A percentile compares a stretch with the other conserved stretches of the same genome.
phyloP scores from a whole-genome alignment of 129 eudicot genomes.

The Rutidosis leptorrhynchoides region DNA sequence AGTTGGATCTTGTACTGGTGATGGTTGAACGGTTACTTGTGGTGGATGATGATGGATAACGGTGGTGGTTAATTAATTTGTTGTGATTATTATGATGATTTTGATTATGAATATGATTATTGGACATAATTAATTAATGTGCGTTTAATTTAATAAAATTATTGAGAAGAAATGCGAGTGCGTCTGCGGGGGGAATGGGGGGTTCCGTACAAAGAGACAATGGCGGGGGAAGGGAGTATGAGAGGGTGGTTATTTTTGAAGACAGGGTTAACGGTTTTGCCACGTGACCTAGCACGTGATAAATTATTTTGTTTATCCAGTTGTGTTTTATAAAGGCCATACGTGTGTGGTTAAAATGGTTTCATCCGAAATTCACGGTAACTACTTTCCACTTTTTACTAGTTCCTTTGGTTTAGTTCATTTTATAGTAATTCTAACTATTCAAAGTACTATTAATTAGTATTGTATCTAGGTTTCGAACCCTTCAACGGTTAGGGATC shows the following conservation, averaged over 20 bases:
- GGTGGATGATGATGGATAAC: slow-evolving; percentile 22
- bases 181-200: slow-evolving; percentile 39
- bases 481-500: too few relatives aligned
- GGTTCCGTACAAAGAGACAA: slow-evolving; percentile 27
- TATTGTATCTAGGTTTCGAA: neutral
- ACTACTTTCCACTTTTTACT: slow-evolving; percentile 31
- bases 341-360: slow-evolving; percentile 29
- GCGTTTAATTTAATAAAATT: neutral
- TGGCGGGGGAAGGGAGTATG: neutral
- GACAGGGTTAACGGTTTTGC: slow-evolving; percentile 16
- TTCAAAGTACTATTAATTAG: too few relatives aligned
- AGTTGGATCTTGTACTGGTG: slow-evolving; percentile 7
- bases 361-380: slow-evolving; percentile 17
- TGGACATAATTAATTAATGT: slow-evolving; percentile 21
- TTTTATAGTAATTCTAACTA: neutral
- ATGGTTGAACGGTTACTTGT: neutral
- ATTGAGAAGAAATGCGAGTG: slow-evolving; percentile 20
- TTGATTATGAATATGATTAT: slow-evolving; percentile 18
- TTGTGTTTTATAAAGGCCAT: neutral
- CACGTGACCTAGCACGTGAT: slow-evolving; percentile 29
- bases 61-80: slow-evolving; percentile 23
- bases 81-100: neutral
- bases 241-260: slow-evolving; percentile 19
- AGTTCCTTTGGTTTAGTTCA: slow-evolving; percentile 17
- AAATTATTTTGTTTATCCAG: neutral